Evolutionary conservation across 1,284 basidiomycete genomes (phyloP).

Genomic region (Neotropicomus parvogracilis): DNA sequence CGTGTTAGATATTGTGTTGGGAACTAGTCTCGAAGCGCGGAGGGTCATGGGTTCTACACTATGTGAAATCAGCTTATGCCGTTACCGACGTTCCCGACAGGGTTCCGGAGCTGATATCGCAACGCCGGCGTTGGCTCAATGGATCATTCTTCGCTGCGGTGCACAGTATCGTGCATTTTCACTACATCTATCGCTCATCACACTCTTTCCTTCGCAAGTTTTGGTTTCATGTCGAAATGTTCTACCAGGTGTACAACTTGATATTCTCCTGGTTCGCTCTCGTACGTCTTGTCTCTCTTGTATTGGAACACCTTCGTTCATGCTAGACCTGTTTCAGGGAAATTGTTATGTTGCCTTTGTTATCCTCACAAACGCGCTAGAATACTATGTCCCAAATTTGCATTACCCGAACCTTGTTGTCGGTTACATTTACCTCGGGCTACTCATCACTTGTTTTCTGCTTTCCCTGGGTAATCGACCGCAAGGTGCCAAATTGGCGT

Average conservation of each 20-base stretch:
- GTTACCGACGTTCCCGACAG: conserved; percentile 91
- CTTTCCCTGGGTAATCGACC: conserved; percentile 90
- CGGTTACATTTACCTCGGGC: conserved; percentile 84
- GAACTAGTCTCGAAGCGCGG: conserved; percentile 88
- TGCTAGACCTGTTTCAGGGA: conserved; percentile 43
- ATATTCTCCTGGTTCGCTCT: conserved; percentile 92
- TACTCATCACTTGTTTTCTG: conserved; percentile 88
- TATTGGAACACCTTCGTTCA: conserved; percentile 2
- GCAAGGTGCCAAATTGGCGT: conserved; percentile 81
- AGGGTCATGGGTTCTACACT: conserved; percentile 86
- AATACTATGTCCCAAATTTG: conserved; percentile 57
- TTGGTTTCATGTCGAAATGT: conserved; percentile 91
- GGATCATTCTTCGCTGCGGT: conserved; percentile 96
- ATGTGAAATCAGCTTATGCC: conserved; percentile 89
- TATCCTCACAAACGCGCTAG: conserved; percentile 71
- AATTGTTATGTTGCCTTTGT: conserved; percentile 89
- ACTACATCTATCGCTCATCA: conserved; percentile 87
- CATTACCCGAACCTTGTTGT: conserved; percentile 77
- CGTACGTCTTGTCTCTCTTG: conserved; percentile 40
- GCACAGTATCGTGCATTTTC: conserved; percentile 87
- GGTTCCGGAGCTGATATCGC: conserved; percentile 86
- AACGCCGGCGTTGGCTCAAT: conserved; percentile 93
- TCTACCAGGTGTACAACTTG: conserved; percentile 89
- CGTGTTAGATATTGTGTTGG: conserved; percentile 80
- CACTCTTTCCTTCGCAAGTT: conserved; percentile 84